phyloP scores from a whole-genome alignment of 306 rosid species.

The Chamaecrista fasciculata region DNA sequence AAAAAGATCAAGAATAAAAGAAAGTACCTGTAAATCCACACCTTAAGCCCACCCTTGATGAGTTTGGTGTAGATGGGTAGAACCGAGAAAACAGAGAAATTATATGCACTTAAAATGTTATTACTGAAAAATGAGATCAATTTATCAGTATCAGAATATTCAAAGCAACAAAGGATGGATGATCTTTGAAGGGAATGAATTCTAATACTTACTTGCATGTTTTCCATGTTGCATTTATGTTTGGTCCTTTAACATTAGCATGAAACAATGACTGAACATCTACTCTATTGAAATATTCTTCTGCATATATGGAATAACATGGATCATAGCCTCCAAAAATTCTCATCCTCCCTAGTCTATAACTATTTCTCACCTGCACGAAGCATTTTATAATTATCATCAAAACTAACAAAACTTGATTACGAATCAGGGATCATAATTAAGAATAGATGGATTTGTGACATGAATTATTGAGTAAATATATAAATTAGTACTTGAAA shows the following conservation, averaged over 20 bases:
- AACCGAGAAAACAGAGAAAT: slow-evolving; percentile 45
- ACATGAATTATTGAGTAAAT: too few species aligned
- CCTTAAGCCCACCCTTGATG: slow-evolving; percentile 51
- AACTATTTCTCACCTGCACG: slow-evolving; percentile 34
- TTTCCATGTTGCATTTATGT: slow-evolving; percentile 34
- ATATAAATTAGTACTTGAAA: too few species aligned
- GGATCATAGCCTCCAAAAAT: slow-evolving; percentile 58
- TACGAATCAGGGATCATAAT: neutral
- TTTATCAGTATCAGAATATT: slow-evolving; percentile 3
- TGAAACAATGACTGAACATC: slow-evolving; percentile 52
- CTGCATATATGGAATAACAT: slow-evolving; percentile 48
- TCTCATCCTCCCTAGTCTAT: slow-evolving; percentile 38
- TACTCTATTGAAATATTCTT: slow-evolving; percentile 46
- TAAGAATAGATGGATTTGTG: neutral
- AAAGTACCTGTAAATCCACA: slow-evolving; percentile 63
- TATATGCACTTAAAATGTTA: slow-evolving; percentile 40
- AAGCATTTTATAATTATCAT: neutral
- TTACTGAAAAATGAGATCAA: slow-evolving; percentile 29
- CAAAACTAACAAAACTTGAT: neutral
- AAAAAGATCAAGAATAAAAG: too few species aligned
- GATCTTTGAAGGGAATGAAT: slow-evolving; percentile 3
- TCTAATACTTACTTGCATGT: slow-evolving; percentile 46
- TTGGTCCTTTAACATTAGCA: slow-evolving; percentile 29
- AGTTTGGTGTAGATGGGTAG: slow-evolving; percentile 59
- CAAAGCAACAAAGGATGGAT: neutral